Evolutionary conservation across 2,329 filamentous ascomycete species (phyloP).

Genomic region (Fusarium goolgardi): DNA sequence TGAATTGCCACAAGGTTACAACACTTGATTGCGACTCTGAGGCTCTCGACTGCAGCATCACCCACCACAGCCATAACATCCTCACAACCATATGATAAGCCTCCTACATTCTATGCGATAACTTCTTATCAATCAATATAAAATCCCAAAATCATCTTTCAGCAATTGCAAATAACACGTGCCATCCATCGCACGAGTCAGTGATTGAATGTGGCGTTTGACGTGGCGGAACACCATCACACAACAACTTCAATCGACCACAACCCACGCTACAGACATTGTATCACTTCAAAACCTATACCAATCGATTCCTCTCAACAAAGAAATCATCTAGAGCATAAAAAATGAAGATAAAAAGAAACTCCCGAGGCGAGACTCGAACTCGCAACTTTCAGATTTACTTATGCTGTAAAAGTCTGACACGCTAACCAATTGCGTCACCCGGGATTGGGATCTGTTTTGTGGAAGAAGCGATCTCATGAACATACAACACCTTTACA

Average conservation of each 20-base stretch:
- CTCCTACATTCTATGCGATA: background rate
- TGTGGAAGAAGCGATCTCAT: background rate
- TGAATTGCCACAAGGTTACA: background rate
- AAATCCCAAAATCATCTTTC: background rate
- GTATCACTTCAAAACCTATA: fast-evolving
- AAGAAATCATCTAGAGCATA: fast-evolving
- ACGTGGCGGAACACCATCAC: background rate
- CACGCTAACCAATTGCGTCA: constrained; percentile 38
- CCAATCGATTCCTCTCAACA: fast-evolving
- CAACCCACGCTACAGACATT: background rate
- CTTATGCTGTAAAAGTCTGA: constrained; percentile 24
- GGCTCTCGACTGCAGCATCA: background rate
- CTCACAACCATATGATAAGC: background rate
- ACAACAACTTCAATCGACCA: background rate
- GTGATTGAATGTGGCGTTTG: too few species aligned
- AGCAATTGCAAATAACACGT: too few species aligned
- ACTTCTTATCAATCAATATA: fast-evolving
- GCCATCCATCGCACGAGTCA: too few species aligned
- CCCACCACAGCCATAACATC: background rate
- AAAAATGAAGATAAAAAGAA: background rate
- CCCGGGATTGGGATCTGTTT: background rate
- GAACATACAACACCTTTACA: fast-evolving
- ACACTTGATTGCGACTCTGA: background rate
- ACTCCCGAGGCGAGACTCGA: constrained; percentile 10
- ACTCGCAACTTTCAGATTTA: constrained; percentile 27